A percentile compares a stretch with the other conserved stretches of the same genome.
Conservation (phyloP, 1,284 basidiomycete species). For the Pseudozyma sp. region DNA sequence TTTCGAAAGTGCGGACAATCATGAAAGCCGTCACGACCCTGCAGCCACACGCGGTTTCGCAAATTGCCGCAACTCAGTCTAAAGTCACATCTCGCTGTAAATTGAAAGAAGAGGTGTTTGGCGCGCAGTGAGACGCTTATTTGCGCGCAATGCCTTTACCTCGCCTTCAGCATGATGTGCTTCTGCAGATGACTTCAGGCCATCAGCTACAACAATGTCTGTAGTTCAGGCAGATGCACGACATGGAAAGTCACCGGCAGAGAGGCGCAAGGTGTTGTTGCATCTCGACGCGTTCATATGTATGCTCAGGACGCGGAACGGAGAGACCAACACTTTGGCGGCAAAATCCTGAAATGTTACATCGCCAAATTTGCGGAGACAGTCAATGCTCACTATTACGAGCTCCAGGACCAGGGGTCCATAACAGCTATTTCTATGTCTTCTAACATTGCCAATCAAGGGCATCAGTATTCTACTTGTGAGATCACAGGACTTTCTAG, state of each 20-base stretch:
- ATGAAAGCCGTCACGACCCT: too few relatives aligned
- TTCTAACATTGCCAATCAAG: background rate
- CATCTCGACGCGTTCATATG: constrained; percentile 4
- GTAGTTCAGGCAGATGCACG: too few relatives aligned
- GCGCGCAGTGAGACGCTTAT: too few relatives aligned
- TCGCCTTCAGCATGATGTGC: too few relatives aligned
- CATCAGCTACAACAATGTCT: too few relatives aligned
- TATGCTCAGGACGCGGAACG: background rate
- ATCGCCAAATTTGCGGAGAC: background rate
- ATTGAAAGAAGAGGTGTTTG: too few relatives aligned
- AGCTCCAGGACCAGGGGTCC: background rate
- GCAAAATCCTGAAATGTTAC: constrained; percentile 7
- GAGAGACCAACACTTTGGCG: constrained; percentile 2
- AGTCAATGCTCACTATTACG: background rate
- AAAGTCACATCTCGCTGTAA: too few relatives aligned
- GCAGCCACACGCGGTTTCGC: too few relatives aligned
- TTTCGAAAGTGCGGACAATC: too few relatives aligned
- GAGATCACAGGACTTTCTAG: background rate
- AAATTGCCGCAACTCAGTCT: too few relatives aligned
- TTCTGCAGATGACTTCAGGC: too few relatives aligned
- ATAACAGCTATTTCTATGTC: background rate
- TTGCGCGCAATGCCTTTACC: too few relatives aligned
- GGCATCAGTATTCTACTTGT: background rate
- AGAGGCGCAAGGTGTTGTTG: background rate
- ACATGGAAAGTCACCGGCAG: background rate